A percentile compares a stretch with the other conserved stretches of the same genome.
phyloP scores from a whole-genome alignment of 2,329 filamentous ascomycete species.

The Xylaria sp. region DNA sequence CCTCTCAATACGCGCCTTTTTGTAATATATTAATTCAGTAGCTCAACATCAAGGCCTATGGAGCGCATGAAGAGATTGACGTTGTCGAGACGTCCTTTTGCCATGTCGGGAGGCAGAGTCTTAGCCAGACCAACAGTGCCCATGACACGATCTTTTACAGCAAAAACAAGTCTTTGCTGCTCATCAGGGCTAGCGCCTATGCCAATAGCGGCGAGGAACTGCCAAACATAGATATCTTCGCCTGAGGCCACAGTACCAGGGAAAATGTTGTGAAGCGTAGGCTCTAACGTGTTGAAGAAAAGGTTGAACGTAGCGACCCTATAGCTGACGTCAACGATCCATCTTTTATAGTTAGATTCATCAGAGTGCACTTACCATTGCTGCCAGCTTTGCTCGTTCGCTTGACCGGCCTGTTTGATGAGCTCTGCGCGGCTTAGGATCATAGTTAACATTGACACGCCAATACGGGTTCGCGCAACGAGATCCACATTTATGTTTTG shows the following conservation, averaged over 20 bases:
- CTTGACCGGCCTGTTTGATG: slow-evolving; percentile 81
- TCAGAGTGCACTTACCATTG: slow-evolving; percentile 71
- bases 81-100: slow-evolving; percentile 83
- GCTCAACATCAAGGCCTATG: slow-evolving; percentile 96
- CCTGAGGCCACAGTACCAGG: slow-evolving; percentile 88
- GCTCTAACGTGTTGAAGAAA: slow-evolving; percentile 89
- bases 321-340: slow-evolving; percentile 21
- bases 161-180: slow-evolving; percentile 92
- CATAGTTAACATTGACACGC: slow-evolving; percentile 90
- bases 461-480: slow-evolving; percentile 88
- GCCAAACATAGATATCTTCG: slow-evolving; percentile 97
- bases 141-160: slow-evolving; percentile 98
- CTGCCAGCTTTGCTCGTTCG: slow-evolving; percentile 78
- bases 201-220: slow-evolving; percentile 94
- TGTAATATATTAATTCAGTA: slow-evolving; percentile 54
- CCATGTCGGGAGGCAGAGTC: slow-evolving; percentile 87
- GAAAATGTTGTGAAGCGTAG: slow-evolving; percentile 86
- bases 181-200: slow-evolving; percentile 94
- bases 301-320: slow-evolving; percentile 83
- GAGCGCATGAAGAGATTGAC: slow-evolving; percentile 99
- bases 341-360: neutral
- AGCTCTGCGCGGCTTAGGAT: slow-evolving; percentile 94
- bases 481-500: slow-evolving; percentile 83
- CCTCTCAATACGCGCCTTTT: neutral
- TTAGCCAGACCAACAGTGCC: slow-evolving; percentile 91